These are phyloP conservation scores for Crepidotus variabilis DNA, from an alignment of 768 basidiomycete genomes.

Conservation along the genomic window DNA sequence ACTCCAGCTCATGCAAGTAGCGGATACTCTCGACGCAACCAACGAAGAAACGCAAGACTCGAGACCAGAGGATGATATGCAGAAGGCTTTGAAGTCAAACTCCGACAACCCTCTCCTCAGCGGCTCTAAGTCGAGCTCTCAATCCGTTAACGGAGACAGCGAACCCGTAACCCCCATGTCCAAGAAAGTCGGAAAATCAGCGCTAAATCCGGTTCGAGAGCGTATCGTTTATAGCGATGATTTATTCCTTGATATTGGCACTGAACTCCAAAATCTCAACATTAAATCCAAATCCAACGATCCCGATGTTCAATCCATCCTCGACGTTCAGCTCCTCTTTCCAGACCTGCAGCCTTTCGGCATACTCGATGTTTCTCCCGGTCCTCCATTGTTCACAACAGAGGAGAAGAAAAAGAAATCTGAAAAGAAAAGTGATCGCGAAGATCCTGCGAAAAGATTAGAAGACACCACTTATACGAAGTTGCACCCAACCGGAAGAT, in stretches of 20 bases:
- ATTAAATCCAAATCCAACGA: slow-evolving; percentile 7
- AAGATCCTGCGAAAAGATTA: slow-evolving; percentile 69
- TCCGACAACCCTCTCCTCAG: slow-evolving; percentile 56
- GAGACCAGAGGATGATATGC: slow-evolving; percentile 9
- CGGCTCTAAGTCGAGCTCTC: slow-evolving; percentile 33
- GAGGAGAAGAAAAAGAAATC: slow-evolving; percentile 48
- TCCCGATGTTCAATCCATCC: slow-evolving; percentile 30
- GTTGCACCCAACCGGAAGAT: slow-evolving; percentile 67
- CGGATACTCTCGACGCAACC: slow-evolving; percentile 1
- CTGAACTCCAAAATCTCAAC: slow-evolving; percentile 1
- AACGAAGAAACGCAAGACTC: slow-evolving; percentile 1
- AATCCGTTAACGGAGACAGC: slow-evolving; percentile 33
- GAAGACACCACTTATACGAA: slow-evolving; percentile 81
- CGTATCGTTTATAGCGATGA: slow-evolving; percentile 59
- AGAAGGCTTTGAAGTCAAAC: slow-evolving; percentile 45
- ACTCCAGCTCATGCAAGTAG: slow-evolving; percentile 15
- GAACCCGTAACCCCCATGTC: slow-evolving; percentile 23
- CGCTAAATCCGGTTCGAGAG: slow-evolving; percentile 55
- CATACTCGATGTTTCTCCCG: slow-evolving; percentile 46
- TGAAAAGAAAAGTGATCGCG: slow-evolving; percentile 57
- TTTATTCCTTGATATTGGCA: slow-evolving; percentile 11
- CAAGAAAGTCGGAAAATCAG: slow-evolving; percentile 38
- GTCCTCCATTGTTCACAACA: slow-evolving; percentile 20
- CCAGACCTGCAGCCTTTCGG: slow-evolving; percentile 73
- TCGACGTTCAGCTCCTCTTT: slow-evolving; percentile 67